Base-by-base conservation (phyloP, 805 yeast species). In the Sporopachydermia lactativora region DNA sequence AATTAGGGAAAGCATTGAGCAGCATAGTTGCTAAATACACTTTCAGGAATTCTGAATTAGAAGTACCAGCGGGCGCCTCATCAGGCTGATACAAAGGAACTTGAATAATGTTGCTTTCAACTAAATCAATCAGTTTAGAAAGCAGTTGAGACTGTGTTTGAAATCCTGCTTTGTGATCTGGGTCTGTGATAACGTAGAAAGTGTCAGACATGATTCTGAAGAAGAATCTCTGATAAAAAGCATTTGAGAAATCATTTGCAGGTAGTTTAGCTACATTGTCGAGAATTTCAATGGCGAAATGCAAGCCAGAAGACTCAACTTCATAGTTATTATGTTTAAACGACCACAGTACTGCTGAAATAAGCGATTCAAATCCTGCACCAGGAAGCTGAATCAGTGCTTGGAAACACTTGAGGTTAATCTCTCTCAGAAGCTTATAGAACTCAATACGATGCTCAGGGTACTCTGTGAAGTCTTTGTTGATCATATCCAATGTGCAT, bases 381-480 rank as follows among this genome's bases (percentile, higher is more conserved):
- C 94, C 89, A 5, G 96, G 94, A 47, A 92, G 71, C 58, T 85
- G 82, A 45, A 85, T 67, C 49, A 92, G 69, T 1, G 96, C 95
- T 43, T 75, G 71, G 69, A 92, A 92, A 14, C 92, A 78, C 54
- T 81, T 80, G 49, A 77, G 61, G 59, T 92, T 81, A 54, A 92
- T 89, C 44, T 83, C 94, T 51, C 88, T 79, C 55, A 92, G 69
- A 41, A 92, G 68, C 62, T 81, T 82, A 66, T 89, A 92, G 59
- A 92, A 92, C 57, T 88, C 97, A 42, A 89, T 94, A 54, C 99
- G 76, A 64, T 89, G 96, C 59, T 92, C 98, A 8, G 97, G 98
- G 59, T 84, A 92, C 60, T 92, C 96, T 2, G 95, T 77, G 57
- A 92, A 85, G 60, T 92, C 96, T 54, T 82, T 82, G 57, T 82